Base-by-base conservation (phyloP, 176 grass and related monocot genomes). In the Hyparrhenia diplandra region DNA sequence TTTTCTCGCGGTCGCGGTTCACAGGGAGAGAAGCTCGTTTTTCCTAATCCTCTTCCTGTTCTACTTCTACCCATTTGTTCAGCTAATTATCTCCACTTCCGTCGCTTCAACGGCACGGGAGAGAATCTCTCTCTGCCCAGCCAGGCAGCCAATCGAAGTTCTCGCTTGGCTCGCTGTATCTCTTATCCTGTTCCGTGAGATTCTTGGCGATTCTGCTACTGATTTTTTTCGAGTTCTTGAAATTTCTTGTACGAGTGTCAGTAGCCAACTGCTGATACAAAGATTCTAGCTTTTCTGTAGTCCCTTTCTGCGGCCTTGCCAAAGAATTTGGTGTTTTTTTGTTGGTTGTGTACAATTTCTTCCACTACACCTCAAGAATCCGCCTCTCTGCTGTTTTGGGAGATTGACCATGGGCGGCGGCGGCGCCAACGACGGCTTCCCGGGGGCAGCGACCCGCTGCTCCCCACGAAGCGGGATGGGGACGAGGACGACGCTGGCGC, bases 371-470 rank as follows among this genome's bases (percentile, higher is more conserved):
- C 69, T 6, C 21, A 57, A 11, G 35, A 43, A 64, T 25, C n/a
- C n/a, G n/a, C n/a, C n/a, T n/a, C n/a, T n/a, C 79, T 20, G 31
- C 42, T 8, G 21, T 66, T 39, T 1, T 2, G 28, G 30, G 70
- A 66, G 34, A 89, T 87, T 85, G 86, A 71, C 89, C 35, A 95
- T 81, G 28, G 86, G 85, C 39, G 43, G 77, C 40, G n/a, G 35
- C 47, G 43, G 39, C 68, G 68, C 2, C n/a, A 71, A 73, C 37
- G 80, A 89, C 63, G 58, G 49, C 24, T 59, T 92, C 46, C 49
- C 85, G n/a, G 95, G 92, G 57, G 79, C 80, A 91, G 78, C 67
- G 77, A 83, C 62, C 92, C 90, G 42, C 88, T 98, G 76, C 85
- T 98, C 27, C 92, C 92, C 34, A 92, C 86, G 52, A 86, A 82